phyloP scores from a whole-genome alignment of 768 basidiomycete species.

The Tylopilus sp. region DNA sequence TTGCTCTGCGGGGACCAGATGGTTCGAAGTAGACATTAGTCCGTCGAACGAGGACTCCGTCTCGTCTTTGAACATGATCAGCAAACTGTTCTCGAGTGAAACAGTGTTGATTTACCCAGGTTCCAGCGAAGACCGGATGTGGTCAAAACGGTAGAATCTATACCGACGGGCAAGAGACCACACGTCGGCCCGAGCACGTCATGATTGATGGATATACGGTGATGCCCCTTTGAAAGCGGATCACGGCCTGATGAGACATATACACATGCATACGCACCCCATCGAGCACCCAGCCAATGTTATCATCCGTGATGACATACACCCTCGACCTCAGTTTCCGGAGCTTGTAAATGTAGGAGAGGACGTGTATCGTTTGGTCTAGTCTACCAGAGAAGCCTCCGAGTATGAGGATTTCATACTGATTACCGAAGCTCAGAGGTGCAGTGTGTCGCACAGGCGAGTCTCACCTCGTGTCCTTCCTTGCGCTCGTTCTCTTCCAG shows the following conservation, averaged over 20 bases:
- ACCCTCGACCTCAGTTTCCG: constrained; percentile 54
- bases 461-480: constrained; percentile 37
- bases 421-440: constrained; percentile 12
- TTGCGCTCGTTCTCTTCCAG: constrained; percentile 55
- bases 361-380: constrained; percentile 90
- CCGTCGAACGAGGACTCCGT: constrained; percentile 78
- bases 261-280: constrained; percentile 47
- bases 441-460: not conserved
- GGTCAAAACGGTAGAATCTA: constrained; percentile 70
- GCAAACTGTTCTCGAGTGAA: not conserved
- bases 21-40: constrained; percentile 90
- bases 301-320: constrained; percentile 87
- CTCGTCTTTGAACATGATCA: constrained; percentile 41
- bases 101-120: constrained; percentile 51
- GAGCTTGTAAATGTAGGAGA: constrained; percentile 82
- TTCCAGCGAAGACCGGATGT: constrained; percentile 91
- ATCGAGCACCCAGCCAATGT: constrained; percentile 86
- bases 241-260: not conserved
- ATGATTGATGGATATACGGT: constrained; percentile 75
- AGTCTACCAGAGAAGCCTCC: constrained; percentile 90
- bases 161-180: constrained; percentile 89
- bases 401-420: constrained; percentile 72
- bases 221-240: constrained; percentile 64
- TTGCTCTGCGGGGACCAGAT: constrained; percentile 64
- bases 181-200: constrained; percentile 79